phyloP scores from a whole-genome alignment of 2,329 filamentous ascomycete genomes.

The Claviceps quebecensis region DNA sequence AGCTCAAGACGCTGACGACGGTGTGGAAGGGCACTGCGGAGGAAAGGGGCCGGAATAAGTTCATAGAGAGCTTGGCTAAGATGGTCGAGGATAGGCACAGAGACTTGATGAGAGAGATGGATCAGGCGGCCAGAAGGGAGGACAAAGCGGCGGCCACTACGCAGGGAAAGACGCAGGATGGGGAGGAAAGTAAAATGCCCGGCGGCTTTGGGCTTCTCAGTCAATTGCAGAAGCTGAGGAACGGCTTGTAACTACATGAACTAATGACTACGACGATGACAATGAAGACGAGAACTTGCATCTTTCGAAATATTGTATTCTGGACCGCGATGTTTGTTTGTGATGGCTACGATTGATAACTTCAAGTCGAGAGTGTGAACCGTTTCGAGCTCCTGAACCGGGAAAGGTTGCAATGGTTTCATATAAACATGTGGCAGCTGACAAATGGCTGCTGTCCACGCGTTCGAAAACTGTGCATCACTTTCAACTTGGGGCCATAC shows the following conservation, averaged over 20 bases:
- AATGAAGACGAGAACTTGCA: neutral
- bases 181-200: constrained; percentile 27
- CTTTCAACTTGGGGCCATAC: too few relatives aligned
- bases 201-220: constrained; percentile 47
- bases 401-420: too few relatives aligned
- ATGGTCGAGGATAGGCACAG: constrained; percentile 64
- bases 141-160: constrained; percentile 16
- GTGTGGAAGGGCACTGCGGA: constrained; percentile 96
- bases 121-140: constrained; percentile 26
- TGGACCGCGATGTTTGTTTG: too few relatives aligned
- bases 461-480: too few relatives aligned
- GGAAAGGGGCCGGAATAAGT: constrained; percentile 68
- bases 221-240: constrained; percentile 46
- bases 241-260: constrained; percentile 27
- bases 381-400: too few relatives aligned
- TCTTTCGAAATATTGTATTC: too few relatives aligned
- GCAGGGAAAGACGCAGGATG: constrained; percentile 12
- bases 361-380: too few relatives aligned
- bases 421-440: too few relatives aligned
- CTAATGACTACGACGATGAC: neutral
- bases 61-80: constrained; percentile 69
- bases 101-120: constrained; percentile 38
- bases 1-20: constrained; percentile 58
- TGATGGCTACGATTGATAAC: too few relatives aligned
- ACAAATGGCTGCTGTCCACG: too few relatives aligned